Base-by-base conservation (phyloP, 306 rosid genomes). In the Begonia fuchsioides region DNA sequence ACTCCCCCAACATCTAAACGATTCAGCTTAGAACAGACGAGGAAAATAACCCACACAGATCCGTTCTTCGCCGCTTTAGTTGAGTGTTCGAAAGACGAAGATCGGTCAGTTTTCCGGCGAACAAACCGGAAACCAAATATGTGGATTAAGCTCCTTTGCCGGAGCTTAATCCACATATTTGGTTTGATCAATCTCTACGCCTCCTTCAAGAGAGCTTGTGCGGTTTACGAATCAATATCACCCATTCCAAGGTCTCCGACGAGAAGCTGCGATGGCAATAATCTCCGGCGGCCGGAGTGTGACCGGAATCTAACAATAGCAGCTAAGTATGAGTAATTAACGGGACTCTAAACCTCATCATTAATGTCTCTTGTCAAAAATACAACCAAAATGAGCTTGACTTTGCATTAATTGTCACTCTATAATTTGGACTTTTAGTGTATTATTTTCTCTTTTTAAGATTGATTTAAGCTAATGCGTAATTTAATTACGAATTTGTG, bases 11-110 rank as follows among this genome's bases (percentile, higher is more conserved):
- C 68, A 44, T 64, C 81, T 2, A 75, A 58, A 12, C 78, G 71
- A 44, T 32, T 41, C 56, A 39, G 4, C 13, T 64, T 64, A 50
- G 77, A 77, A 44, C 70, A 72, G 17, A 17, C 17, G 11, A 40
- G 38, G 61, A 62, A 57, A 39, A 50, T 20, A 32, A 45, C 65
- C 11, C 72, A 73, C 49, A 67, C 63, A 32, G 98, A 90, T 78
- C 98, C 98, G 1, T 85, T 90, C 57, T 64, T 85, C 43, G 96
- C 80, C 14, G 98, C 98, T 45, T 43, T 85, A 39, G 70, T 92
- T 14, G 76, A 82, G 69, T 92, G 98, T 58, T 85, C 98, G 50
- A 92, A 92, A 58, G 77, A 68, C 46, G 76, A 68, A 15, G 64
- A 62, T 39, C 35, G 3, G 5, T 8, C 35, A 26, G 35, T 4